Evolutionary conservation across 2,329 filamentous ascomycete species (phyloP), one percentile per base, ranked within the genome.

Genomic region (Zalaria obscura): DNA sequence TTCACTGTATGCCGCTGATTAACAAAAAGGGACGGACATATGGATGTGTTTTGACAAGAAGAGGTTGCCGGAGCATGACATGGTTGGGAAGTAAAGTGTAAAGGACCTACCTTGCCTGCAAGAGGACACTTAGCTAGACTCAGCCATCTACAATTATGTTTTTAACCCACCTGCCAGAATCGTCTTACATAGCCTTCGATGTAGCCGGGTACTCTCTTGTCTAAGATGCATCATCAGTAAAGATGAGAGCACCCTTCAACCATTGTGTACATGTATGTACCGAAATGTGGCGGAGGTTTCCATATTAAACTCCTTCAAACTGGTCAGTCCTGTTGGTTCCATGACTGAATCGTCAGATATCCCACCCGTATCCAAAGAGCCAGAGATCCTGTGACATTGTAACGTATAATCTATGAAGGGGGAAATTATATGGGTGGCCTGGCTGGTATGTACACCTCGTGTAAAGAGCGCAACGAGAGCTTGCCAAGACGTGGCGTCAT

Each of bases 251-350:
- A 27, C 35, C 25, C 35, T 34, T 9, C 29, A 11, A 40, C 25
- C 27, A 39, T 25, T 33, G 40, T 11, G 26, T n/a, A 36, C 7
- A 27, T 5, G 8, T 27, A 7, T 61, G 47, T 79, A 95, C 89
- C 89, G 59, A 83, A 95, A 59, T 94, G 84, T 50, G 91, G 91
- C 47, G 91, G 91, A 43, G 91, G 89, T 62, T 96, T 98, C 88
- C 88, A 98, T 54, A 98, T 95, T 59, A 98, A 66, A 60, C 87
- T 94, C 65, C 89, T 91, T 45, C 32, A 38, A 48, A 25, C 48
- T 41, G 31, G 39, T 6, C n/a, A 35, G 27, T 28, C 39, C 27
- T 34, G 6, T 42, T 4, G 27, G 39, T 7, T 4, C 7, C 10
- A 38, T 6, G 26, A 40, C 34, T n/a, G 29, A 26, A 32, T 40